Conservation (phyloP, 2,329 filamentous ascomycete species). For the Phialophora macrospora region DNA sequence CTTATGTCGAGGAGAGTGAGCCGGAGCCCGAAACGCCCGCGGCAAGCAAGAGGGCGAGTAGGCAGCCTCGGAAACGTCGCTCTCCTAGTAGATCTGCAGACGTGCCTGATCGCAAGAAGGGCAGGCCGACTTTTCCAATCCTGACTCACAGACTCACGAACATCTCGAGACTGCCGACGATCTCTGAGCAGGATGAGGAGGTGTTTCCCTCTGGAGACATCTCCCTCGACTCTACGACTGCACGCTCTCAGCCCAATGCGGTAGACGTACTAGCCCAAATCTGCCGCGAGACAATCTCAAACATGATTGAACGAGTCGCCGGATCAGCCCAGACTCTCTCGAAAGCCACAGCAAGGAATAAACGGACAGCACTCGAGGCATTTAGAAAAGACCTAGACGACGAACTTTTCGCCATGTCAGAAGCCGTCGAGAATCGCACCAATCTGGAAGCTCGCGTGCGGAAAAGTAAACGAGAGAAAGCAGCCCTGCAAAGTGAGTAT, state of each 20-base stretch:
- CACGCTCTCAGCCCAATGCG: slow-evolving; percentile 53
- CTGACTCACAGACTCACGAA: slow-evolving; percentile 42
- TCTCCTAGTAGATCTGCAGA: slow-evolving; percentile 12
- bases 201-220: slow-evolving; percentile 21
- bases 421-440: slow-evolving; percentile 58
- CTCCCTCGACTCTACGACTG: slow-evolving; percentile 40
- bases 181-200: slow-evolving; percentile 38
- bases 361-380: slow-evolving; percentile 54
- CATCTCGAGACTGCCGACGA: slow-evolving; percentile 35
- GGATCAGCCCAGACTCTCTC: slow-evolving; percentile 2
- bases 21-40: slow-evolving; percentile 33
- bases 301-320: slow-evolving; percentile 52
- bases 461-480: slow-evolving; percentile 52
- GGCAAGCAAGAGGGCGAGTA: slow-evolving; percentile 20
- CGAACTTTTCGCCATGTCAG: slow-evolving; percentile 57
- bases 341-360: slow-evolving; percentile 45
- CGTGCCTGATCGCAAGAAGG: slow-evolving; percentile 7
- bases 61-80: slow-evolving; percentile 18
- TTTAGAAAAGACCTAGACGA: slow-evolving; percentile 56
- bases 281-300: slow-evolving; percentile 56
- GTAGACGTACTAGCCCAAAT: slow-evolving; percentile 59
- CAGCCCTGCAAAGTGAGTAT: slow-evolving; percentile 53
- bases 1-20: slow-evolving; percentile 33
- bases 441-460: slow-evolving; percentile 53
- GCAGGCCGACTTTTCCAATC: slow-evolving; percentile 40